Conservation (phyloP, 306 rosid species). For the Castanea sativa region DNA sequence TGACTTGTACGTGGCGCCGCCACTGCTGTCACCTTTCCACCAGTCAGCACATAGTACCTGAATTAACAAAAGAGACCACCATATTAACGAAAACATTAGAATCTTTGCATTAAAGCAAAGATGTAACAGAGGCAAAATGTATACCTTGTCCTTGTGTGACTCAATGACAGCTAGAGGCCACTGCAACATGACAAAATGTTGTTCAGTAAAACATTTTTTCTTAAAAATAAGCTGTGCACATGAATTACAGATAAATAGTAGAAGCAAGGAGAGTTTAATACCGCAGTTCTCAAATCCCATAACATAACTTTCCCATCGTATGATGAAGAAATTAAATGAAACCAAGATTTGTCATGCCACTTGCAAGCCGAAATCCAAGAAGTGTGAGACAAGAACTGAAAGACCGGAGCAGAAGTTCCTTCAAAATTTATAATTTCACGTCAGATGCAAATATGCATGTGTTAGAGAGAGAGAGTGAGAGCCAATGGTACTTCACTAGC, state of each 20-base stretch:
- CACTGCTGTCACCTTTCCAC: slow-evolving; percentile 81
- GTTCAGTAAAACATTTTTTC: slow-evolving; percentile 8
- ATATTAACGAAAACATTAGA: not conserved
- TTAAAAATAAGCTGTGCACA: not conserved
- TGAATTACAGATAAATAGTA: not conserved
- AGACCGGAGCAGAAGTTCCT: slow-evolving; percentile 90
- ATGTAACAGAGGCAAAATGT: not conserved
- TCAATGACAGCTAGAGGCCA: slow-evolving; percentile 80
- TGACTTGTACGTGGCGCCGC: too few relatives aligned
- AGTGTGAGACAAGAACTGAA: slow-evolving; percentile 71
- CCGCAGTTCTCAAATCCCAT: slow-evolving; percentile 97
- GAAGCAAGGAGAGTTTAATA: slow-evolving; percentile 28
- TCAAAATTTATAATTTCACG: slow-evolving; percentile 1
- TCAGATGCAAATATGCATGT: slow-evolving; percentile 7
- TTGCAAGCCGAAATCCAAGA: slow-evolving; percentile 88
- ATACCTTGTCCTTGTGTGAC: slow-evolving; percentile 81
- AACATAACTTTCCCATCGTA: slow-evolving; percentile 88
- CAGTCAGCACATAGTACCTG: slow-evolving; percentile 90
- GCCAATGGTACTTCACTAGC: not conserved
- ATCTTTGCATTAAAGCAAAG: not conserved
- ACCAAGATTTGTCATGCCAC: slow-evolving; percentile 70
- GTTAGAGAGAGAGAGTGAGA: slow-evolving; percentile 4
- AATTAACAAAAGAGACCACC: slow-evolving; percentile 11
- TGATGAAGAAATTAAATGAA: slow-evolving; percentile 85
- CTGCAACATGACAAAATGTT: slow-evolving; percentile 47